Percentiles rank a stretch among this genome's conserved stretches.
Evolutionary conservation across 768 basidiomycete genomes (phyloP).

Genomic region (Hirschioporus abietinus): DNA sequence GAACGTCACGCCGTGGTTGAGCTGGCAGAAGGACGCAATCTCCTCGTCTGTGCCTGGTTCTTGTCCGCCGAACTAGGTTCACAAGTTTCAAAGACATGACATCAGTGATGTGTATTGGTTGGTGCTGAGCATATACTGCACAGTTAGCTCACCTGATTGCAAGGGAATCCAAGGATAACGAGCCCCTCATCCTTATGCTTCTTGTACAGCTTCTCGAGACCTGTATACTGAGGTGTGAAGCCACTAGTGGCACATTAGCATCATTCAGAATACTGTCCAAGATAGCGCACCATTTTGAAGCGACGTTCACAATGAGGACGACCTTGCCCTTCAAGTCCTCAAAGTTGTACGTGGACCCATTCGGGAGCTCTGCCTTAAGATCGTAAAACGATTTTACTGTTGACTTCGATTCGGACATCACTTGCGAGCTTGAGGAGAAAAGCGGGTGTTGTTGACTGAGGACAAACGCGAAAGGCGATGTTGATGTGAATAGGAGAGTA

Average conservation of each 20-base stretch:
- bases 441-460: neutral
- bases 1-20: slow-evolving; percentile 88
- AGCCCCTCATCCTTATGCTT: slow-evolving; percentile 76
- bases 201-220: slow-evolving; percentile 75
- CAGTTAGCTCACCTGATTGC: slow-evolving; percentile 59
- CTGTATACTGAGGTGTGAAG: slow-evolving; percentile 81
- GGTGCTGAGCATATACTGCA: neutral
- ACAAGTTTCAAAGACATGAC: neutral
- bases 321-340: slow-evolving; percentile 69
- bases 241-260: slow-evolving; percentile 40
- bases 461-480: too few species aligned
- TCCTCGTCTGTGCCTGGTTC: slow-evolving; percentile 79
- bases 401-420: neutral
- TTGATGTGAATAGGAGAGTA: neutral
- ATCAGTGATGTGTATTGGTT: neutral
- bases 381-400: slow-evolving; percentile 52
- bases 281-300: slow-evolving; percentile 59
- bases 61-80: slow-evolving; percentile 69
- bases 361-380: slow-evolving; percentile 61
- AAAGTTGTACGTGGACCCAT: slow-evolving; percentile 53
- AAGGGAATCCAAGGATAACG: slow-evolving; percentile 86
- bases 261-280: neutral
- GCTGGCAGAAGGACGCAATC: slow-evolving; percentile 66
- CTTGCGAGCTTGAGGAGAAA: neutral
- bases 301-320: slow-evolving; percentile 74